phyloP scores from a whole-genome alignment of 2,329 filamentous ascomycete genomes.

The Sporothrix pseudoabietina region DNA sequence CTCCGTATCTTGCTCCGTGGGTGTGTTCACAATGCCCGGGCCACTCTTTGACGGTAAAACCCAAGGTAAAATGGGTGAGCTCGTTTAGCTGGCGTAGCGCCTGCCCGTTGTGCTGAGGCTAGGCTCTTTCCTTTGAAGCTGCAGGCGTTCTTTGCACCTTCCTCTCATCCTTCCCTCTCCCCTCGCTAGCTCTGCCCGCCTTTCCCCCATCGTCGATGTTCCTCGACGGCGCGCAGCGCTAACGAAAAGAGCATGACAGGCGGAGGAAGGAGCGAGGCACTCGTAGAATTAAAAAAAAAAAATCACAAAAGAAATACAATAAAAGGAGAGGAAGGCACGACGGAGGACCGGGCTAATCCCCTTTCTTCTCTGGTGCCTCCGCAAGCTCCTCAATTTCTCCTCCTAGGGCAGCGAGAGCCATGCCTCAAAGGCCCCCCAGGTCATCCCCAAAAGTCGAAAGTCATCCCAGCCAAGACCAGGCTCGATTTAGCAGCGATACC shows the following conservation, averaged over 20 bases:
- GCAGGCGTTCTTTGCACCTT: background rate
- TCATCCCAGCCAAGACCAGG: background rate
- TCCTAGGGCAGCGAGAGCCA: background rate
- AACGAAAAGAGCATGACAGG: conserved; percentile 20
- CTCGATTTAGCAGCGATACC: conserved; percentile 8
- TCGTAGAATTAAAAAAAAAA: background rate
- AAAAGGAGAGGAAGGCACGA: background rate
- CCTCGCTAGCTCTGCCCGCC: conserved; percentile 19
- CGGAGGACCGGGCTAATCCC: conserved; percentile 5
- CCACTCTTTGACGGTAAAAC: background rate
- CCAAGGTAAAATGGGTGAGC: too few species aligned
- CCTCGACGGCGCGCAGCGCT: conserved; percentile 31
- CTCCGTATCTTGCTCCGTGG: conserved; percentile 9
- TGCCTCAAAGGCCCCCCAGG: background rate
- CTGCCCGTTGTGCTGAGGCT: background rate
- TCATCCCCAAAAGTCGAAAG: background rate
- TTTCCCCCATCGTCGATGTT: conserved; percentile 29
- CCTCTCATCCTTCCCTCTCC: background rate
- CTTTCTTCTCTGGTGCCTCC: conserved; percentile 2
- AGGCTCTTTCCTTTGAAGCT: background rate
- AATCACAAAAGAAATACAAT: background rate
- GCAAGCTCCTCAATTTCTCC: background rate
- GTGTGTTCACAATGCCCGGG: background rate
- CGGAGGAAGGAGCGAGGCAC: background rate
- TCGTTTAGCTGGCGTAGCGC: conserved; percentile 2